Evolutionary conservation across 2,329 filamentous ascomycete genomes (phyloP).

Genomic region (Tolypocladium amazonense): DNA sequence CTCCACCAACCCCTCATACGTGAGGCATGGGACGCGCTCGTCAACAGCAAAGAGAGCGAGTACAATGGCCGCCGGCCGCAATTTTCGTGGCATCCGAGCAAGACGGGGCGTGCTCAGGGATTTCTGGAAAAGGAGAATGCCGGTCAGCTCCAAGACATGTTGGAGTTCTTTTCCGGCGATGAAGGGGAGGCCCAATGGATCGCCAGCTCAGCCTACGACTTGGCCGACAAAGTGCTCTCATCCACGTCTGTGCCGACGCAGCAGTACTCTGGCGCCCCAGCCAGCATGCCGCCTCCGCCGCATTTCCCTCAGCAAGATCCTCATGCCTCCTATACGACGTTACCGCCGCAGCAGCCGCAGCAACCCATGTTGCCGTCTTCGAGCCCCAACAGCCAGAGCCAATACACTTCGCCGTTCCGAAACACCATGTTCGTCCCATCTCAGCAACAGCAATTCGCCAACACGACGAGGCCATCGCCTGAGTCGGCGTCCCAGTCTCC

Average conservation of each 20-base stretch:
- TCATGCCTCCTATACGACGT: slow-evolving; percentile 18
- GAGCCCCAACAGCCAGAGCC: slow-evolving; percentile 11
- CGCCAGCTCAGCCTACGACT: slow-evolving; percentile 46
- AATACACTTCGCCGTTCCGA: slow-evolving; percentile 19
- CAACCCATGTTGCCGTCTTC: slow-evolving; percentile 12
- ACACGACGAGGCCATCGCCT: slow-evolving; percentile 17
- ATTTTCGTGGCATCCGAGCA: slow-evolving; percentile 50
- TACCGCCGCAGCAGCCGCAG: slow-evolving; percentile 20
- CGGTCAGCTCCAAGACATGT: slow-evolving; percentile 51
- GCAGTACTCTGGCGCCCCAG: slow-evolving; percentile 13
- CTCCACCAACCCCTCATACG: slow-evolving; percentile 55
- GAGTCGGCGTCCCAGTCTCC: slow-evolving; percentile 22
- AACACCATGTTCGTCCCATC: slow-evolving; percentile 21
- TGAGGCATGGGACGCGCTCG: slow-evolving; percentile 49
- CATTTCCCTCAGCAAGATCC: slow-evolving; percentile 16
- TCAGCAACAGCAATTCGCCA: slow-evolving; percentile 18
- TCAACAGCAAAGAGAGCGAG: slow-evolving; percentile 43
- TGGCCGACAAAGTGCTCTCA: slow-evolving; percentile 36
- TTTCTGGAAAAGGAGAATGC: slow-evolving; percentile 52
- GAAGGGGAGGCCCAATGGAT: slow-evolving; percentile 46
- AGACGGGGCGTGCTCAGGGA: slow-evolving; percentile 44
- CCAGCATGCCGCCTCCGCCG: slow-evolving; percentile 11
- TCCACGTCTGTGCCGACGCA: slow-evolving; percentile 19
- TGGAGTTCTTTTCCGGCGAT: slow-evolving; percentile 53
- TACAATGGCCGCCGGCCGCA: slow-evolving; percentile 44